Conservation (phyloP, 306 rosid species). For the Gastrolobium villosum region DNA sequence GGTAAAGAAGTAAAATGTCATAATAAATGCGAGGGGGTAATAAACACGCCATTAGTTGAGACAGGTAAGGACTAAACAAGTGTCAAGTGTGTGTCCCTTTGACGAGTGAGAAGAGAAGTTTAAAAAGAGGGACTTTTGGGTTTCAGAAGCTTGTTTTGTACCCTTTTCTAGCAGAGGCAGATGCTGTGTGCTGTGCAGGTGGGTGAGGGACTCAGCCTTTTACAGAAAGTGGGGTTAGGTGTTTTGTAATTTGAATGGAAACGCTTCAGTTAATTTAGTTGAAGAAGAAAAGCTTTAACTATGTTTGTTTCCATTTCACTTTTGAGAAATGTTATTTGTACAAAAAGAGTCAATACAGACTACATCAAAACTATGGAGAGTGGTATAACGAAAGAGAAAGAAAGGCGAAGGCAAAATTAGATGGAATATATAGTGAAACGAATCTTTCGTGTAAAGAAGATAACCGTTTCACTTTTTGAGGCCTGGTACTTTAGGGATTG, state of each 20-base stretch:
- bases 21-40: constrained; percentile 57
- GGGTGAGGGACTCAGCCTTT: constrained; percentile 22
- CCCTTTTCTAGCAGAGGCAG: constrained; percentile 42
- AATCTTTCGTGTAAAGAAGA: not conserved
- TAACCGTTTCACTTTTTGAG: constrained; percentile 3
- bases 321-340: not conserved
- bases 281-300: constrained; percentile 9
- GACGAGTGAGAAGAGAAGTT: constrained; percentile 31
- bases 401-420: too few species aligned
- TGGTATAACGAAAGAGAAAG: too few species aligned
- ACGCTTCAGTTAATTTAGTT: constrained; percentile 51
- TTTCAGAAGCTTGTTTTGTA: constrained; percentile 53
- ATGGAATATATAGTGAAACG: not conserved
- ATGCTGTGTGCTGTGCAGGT: constrained; percentile 13
- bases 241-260: constrained; percentile 29
- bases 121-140: constrained; percentile 23
- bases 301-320: not conserved
- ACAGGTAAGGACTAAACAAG: constrained; percentile 50
- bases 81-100: constrained; percentile 52
- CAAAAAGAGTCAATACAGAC: not conserved
- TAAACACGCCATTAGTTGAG: constrained; percentile 55
- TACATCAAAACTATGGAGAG: constrained; percentile 22
- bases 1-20: constrained; percentile 74
- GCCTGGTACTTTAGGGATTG: not conserved
- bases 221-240: not conserved